Evolutionary conservation across 371 early-diverging fungal genomes (phyloP).

Genomic region (Rhizopus delemar): DNA sequence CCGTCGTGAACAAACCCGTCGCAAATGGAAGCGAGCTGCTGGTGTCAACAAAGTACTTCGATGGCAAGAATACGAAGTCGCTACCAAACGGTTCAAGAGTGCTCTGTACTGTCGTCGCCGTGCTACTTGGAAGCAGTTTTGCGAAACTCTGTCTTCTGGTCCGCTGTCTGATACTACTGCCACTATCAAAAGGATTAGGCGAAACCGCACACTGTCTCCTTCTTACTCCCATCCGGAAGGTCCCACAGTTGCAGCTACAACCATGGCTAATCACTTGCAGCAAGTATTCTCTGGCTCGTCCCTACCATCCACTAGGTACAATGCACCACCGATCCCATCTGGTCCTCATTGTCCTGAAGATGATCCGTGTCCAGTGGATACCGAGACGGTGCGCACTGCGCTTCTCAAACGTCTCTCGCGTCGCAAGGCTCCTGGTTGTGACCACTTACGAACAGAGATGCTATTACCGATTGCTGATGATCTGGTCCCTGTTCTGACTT

Average conservation of each 20-base stretch:
- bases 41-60: neutral
- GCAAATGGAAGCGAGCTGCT: neutral
- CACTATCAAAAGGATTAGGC: slow-evolving; percentile 5
- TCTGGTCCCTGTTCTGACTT: neutral
- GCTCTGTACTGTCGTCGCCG: neutral
- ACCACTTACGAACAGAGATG: slow-evolving; percentile 31
- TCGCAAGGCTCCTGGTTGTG: slow-evolving; percentile 24
- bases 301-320: neutral
- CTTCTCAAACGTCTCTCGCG: slow-evolving; percentile 2
- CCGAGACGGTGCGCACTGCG: neutral
- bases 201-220: neutral
- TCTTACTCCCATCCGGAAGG: slow-evolving; percentile 15
- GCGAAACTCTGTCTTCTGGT: slow-evolving; percentile 5
- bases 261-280: slow-evolving; percentile 11
- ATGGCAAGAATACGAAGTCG: neutral
- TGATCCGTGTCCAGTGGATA: neutral
- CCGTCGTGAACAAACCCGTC: neutral
- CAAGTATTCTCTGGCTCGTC: slow-evolving; percentile 7
- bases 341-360: slow-evolving; percentile 1
- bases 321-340: neutral
- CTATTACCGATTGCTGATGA: slow-evolving; percentile 16
- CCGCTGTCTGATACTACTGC: slow-evolving; percentile 1
- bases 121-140: slow-evolving; percentile 12
- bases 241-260: slow-evolving; percentile 11
- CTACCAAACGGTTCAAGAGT: neutral